phyloP scores from a whole-genome alignment of 768 basidiomycete genomes.

The Rhizopogon roseolus region DNA sequence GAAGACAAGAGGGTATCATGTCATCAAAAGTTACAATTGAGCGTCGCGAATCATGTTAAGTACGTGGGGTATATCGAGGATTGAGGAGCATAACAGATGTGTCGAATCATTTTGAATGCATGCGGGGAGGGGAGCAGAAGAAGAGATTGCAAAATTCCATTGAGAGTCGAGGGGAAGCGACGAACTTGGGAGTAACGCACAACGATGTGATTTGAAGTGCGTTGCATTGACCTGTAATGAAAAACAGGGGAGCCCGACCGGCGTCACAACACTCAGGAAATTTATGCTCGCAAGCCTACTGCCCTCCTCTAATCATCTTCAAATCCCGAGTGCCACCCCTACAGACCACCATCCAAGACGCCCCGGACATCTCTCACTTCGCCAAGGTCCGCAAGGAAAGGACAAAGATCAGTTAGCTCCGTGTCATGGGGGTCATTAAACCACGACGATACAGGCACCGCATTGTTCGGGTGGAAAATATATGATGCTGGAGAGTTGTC shows the following conservation, averaged over 20 bases:
- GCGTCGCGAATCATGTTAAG: neutral
- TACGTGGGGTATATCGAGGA: conserved; percentile 1
- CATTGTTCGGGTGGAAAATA: conserved; percentile 99
- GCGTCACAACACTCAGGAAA: conserved; percentile 24
- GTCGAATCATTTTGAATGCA: conserved; percentile 22
- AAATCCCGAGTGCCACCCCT: conserved; percentile 20
- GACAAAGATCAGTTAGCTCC: conserved; percentile 91
- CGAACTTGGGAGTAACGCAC: neutral
- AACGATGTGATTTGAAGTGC: conserved; percentile 8
- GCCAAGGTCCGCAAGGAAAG: conserved; percentile 87
- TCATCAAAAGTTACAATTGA: conserved; percentile 1
- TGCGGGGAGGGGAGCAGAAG: neutral
- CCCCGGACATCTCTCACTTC: conserved; percentile 88
- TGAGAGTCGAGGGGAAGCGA: conserved; percentile 7
- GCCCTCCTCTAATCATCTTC: conserved; percentile 6
- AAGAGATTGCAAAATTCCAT: conserved; percentile 5
- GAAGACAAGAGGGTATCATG: neutral
- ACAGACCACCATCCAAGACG: conserved; percentile 83
- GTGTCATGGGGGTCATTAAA: conserved; percentile 99
- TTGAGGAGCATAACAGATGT: conserved; percentile 26
- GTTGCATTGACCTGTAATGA: conserved; percentile 27
- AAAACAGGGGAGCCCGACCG: conserved; percentile 19
- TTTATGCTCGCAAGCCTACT: conserved; percentile 17
- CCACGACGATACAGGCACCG: conserved; percentile 98
- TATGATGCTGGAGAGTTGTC: conserved; percentile 99